Conservation (phyloP, 164 flowering plant species). For the Kalanchoe fedtschenkoi region DNA sequence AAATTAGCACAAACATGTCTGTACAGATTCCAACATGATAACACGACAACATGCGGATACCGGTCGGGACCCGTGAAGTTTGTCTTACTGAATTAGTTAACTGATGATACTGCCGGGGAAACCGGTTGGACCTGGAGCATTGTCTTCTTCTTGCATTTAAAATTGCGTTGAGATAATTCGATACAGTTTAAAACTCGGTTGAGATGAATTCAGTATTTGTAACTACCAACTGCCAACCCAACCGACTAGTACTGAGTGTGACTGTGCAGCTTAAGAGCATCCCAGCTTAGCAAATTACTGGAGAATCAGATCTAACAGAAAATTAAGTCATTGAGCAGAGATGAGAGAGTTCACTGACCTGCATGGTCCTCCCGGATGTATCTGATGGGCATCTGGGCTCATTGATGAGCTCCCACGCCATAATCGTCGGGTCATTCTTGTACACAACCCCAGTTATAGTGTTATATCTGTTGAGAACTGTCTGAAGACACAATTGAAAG, state of each 20-base stretch:
- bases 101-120: too few relatives aligned
- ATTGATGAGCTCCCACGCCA: conserved; percentile 98
- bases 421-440: conserved; percentile 82
- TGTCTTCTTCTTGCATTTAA: neutral
- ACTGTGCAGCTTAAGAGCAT: neutral
- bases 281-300: neutral
- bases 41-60: too few relatives aligned
- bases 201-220: neutral
- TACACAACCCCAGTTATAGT: conserved; percentile 49
- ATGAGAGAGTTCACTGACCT: conserved; percentile 18
- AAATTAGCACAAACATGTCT: too few relatives aligned
- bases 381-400: conserved; percentile 83
- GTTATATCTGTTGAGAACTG: conserved; percentile 60
- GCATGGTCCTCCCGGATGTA: conserved; percentile 67
- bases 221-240: neutral
- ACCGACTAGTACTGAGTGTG: neutral
- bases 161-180: neutral
- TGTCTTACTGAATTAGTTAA: too few relatives aligned
- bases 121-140: neutral
- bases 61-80: too few relatives aligned
- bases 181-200: neutral
- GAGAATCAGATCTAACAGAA: neutral
- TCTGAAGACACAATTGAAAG: conserved; percentile 23
- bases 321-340: neutral
- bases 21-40: too few relatives aligned